These are phyloP conservation scores for Fusarium nelsonii DNA, from an alignment of 2,329 filamentous ascomycete species.

Conservation along the genomic window DNA sequence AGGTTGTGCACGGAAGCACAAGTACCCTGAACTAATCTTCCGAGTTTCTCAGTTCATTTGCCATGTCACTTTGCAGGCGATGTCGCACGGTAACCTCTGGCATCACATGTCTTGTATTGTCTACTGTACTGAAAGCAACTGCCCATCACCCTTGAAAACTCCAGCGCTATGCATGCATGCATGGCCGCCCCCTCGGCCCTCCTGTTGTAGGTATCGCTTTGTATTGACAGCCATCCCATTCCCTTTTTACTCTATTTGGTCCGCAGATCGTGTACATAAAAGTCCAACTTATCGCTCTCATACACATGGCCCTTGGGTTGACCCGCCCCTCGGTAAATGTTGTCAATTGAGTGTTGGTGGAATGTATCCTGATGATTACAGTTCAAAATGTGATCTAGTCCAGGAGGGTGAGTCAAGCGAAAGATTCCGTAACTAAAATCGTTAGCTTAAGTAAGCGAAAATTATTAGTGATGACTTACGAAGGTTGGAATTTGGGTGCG, in stretches of 20 bases:
- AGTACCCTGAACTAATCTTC: neutral
- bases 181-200: neutral
- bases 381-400: conserved; percentile 83
- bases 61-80: neutral
- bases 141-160: conserved; percentile 28
- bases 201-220: neutral
- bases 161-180: conserved; percentile 42
- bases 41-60: neutral
- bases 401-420: conserved; percentile 91
- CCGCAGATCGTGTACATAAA: conserved; percentile 67
- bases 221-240: neutral
- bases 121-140: conserved; percentile 3
- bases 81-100: neutral
- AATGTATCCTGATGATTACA: conserved; percentile 86
- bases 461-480: conserved; percentile 63
- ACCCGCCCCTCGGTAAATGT: conserved; percentile 82
- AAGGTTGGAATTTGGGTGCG: conserved; percentile 82
- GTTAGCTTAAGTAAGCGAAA: neutral
- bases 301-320: conserved; percentile 77
- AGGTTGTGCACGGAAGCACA: neutral
- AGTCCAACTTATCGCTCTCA: conserved; percentile 74
- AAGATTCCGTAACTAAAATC: conserved; percentile 86
- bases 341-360: conserved; percentile 76
- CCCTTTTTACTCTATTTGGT: conserved; percentile 36
- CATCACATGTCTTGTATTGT: neutral